Evolutionary conservation across 768 basidiomycete species (phyloP).

Genomic region (Boletus eberwhitei): DNA sequence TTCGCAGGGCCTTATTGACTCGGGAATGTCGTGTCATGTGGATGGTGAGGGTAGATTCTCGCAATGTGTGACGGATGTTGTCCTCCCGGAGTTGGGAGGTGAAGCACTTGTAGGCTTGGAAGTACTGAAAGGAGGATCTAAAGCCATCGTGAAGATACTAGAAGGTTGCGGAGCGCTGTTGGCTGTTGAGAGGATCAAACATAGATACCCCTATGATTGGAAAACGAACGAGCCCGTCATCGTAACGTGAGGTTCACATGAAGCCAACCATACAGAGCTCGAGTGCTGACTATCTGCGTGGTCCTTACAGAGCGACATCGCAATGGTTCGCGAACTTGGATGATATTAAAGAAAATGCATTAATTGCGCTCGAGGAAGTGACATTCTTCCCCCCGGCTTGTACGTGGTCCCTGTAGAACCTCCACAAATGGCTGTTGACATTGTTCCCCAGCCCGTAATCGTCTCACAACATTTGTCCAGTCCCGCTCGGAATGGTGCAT

Average conservation of each 20-base stretch:
- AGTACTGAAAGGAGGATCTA: constrained; percentile 71
- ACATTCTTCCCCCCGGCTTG: constrained; percentile 74
- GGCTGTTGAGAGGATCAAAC: constrained; percentile 68
- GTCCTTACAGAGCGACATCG: constrained; percentile 67
- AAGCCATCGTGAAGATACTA: constrained; percentile 62
- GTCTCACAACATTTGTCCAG: constrained; percentile 82
- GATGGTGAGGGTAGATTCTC: constrained; percentile 74
- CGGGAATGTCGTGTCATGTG: constrained; percentile 75
- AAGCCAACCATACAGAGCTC: background rate
- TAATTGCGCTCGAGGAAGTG: constrained; percentile 66
- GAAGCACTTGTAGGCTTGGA: constrained; percentile 60
- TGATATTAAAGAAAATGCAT: constrained; percentile 72
- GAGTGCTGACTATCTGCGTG: background rate
- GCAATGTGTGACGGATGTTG: constrained; percentile 49
- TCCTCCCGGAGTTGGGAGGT: constrained; percentile 37
- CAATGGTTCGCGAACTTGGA: constrained; percentile 98
- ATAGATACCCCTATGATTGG: constrained; percentile 97
- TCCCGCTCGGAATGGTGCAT: constrained; percentile 99
- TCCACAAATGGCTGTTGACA: background rate
- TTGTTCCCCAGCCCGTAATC: constrained; percentile 62
- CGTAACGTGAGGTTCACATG: constrained; percentile 58
- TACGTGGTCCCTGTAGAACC: constrained; percentile 36
- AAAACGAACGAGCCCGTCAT: constrained; percentile 92
- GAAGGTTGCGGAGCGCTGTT: constrained; percentile 50
- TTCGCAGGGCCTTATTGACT: constrained; percentile 46